Conservation (phyloP, 1,139 yeast genomes). For the Saccharomycopsis hybrid region DNA sequence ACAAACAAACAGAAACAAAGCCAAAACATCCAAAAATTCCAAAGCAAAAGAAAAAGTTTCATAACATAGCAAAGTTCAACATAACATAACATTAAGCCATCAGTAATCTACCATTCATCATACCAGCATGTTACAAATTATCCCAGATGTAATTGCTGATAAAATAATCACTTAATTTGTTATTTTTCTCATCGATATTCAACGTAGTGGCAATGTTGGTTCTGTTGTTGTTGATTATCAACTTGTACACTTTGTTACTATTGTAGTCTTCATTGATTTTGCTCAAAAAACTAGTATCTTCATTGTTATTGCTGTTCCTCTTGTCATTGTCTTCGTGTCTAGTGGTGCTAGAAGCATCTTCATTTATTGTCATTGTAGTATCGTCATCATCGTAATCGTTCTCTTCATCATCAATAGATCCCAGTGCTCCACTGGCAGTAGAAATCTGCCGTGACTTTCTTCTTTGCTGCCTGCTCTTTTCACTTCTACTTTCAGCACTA, state of each 20-base stretch:
- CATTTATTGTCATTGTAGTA: constrained; percentile 2
- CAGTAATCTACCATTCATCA: too few species aligned
- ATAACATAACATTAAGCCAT: too few species aligned
- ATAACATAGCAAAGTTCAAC: too few species aligned
- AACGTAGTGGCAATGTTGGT: constrained; percentile 18
- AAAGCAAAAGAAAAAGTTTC: too few species aligned
- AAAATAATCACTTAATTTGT: constrained; percentile 20
- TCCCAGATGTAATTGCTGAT: constrained; percentile 21
- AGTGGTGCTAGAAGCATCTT: too few species aligned
- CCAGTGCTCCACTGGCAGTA: too few species aligned
- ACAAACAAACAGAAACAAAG: too few species aligned
- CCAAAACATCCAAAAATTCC: too few species aligned
- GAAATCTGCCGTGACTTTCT: background rate
- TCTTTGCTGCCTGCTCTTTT: background rate
- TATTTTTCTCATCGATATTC: constrained; percentile 15
- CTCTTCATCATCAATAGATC: too few species aligned
- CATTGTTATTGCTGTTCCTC: too few species aligned
- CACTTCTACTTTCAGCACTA: background rate
- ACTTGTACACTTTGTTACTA: constrained; percentile 10
- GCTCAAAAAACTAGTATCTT: constrained; percentile 12
- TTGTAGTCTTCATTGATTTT: constrained; percentile 8
- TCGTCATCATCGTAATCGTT: background rate
- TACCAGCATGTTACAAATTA: constrained; percentile 14
- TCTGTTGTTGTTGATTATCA: constrained; percentile 18
- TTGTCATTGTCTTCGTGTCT: background rate